A percentile compares a stretch with the other conserved stretches of the same genome.
phyloP scores from a whole-genome alignment of 768 basidiomycete species.

The Naganishia vishniacii region DNA sequence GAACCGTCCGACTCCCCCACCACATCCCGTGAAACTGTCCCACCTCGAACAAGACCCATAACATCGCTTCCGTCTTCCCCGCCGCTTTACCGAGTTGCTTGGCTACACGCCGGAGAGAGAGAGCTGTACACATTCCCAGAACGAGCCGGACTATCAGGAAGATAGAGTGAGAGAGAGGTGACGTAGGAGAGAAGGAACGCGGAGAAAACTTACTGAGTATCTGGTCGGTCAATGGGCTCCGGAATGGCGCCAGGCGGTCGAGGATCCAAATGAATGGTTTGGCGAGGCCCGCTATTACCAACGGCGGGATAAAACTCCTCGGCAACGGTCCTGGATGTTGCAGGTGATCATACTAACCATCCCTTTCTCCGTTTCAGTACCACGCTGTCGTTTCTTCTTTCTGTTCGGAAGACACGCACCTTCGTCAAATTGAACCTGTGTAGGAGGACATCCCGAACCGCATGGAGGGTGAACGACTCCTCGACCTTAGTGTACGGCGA shows the following conservation, averaged over 20 bases:
- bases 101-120: conserved; percentile 63
- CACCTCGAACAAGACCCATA: conserved; percentile 65
- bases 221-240: background rate
- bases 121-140: conserved; percentile 62
- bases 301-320: conserved; percentile 73
- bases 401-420: background rate
- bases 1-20: conserved; percentile 87
- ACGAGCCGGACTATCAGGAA: conserved; percentile 69
- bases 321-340: conserved; percentile 83
- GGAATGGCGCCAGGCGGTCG: background rate
- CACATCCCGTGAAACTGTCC: conserved; percentile 88
- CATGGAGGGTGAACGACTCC: conserved; percentile 93
- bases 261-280: conserved; percentile 55
- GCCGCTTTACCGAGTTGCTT: conserved; percentile 51
- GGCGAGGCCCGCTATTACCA: conserved; percentile 61
- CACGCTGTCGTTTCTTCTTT: background rate
- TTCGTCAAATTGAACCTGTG: conserved; percentile 55
- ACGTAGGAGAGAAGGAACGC: background rate
- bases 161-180: background rate
- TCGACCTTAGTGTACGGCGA: conserved; percentile 94
- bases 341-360: conserved; percentile 79
- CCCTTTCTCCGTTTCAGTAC: no score
- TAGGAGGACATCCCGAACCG: conserved; percentile 75
- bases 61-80: conserved; percentile 50
- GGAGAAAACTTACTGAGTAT: background rate